Percentiles rank a stretch among this genome's conserved stretches.
phyloP scores from a whole-genome alignment of 2,329 filamentous ascomycete genomes.

The Thielaviopsis punctulata region DNA sequence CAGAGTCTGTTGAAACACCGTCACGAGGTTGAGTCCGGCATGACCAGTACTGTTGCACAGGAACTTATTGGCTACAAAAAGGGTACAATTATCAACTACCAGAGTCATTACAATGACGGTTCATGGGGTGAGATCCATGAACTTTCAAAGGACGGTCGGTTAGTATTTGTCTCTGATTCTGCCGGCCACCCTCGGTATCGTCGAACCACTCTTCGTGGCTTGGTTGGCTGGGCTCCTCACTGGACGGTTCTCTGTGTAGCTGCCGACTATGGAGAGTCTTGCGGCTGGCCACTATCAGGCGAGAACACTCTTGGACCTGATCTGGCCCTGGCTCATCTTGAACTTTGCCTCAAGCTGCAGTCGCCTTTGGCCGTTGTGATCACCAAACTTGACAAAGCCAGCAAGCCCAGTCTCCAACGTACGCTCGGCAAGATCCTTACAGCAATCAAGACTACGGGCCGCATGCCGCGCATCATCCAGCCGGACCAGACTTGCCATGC shows the following conservation, averaged over 20 bases:
- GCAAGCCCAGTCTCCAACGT: constrained; percentile 49
- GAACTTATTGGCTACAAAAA: constrained; percentile 74
- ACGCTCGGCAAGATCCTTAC: constrained; percentile 60
- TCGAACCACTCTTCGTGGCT: constrained; percentile 69
- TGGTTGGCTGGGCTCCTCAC: constrained; percentile 92
- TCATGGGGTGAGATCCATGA: constrained; percentile 93
- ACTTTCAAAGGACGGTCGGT: constrained; percentile 49
- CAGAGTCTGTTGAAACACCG: constrained; percentile 79
- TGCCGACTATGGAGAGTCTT: constrained; percentile 48
- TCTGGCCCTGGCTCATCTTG: constrained; percentile 62
- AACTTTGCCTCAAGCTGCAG: constrained; percentile 65
- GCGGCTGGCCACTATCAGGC: neutral
- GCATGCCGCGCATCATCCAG: constrained; percentile 57
- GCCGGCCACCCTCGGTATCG: constrained; percentile 81
- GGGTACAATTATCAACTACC: constrained; percentile 57
- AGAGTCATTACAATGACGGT: constrained; percentile 58
- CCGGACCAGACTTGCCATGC: constrained; percentile 30
- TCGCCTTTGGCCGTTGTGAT: constrained; percentile 67
- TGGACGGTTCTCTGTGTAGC: constrained; percentile 83
- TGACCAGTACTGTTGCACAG: constrained; percentile 88
- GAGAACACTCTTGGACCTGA: constrained; percentile 30
- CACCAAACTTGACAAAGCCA: constrained; percentile 81
- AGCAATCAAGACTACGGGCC: constrained; percentile 56
- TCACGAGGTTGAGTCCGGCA: constrained; percentile 78
- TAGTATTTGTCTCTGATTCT: constrained; percentile 83